Evolutionary conservation across 129 eudicot genomes (phyloP).

Genomic region (Tagetes patula): DNA sequence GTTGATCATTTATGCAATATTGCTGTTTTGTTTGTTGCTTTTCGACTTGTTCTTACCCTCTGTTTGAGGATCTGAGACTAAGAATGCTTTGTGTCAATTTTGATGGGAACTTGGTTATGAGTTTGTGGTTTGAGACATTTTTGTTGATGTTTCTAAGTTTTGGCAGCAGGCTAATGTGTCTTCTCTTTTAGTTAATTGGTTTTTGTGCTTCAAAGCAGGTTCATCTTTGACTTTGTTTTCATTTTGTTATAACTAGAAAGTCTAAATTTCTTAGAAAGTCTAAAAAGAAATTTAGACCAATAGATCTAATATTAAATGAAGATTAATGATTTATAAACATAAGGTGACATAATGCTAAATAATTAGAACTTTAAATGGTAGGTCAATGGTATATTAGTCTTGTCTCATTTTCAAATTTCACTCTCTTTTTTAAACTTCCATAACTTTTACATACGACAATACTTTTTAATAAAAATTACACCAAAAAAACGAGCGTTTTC

Average conservation of each 20-base stretch:
- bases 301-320: too few species aligned
- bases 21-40: background rate
- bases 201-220: background rate
- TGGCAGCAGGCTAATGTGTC: background rate
- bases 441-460: too few species aligned
- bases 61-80: conserved; percentile 23
- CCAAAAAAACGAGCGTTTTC: too few species aligned
- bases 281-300: too few species aligned
- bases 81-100: conserved; percentile 25
- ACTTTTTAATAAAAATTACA: too few species aligned
- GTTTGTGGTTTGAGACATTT: background rate
- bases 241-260: background rate
- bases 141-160: background rate
- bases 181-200: background rate
- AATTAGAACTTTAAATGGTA: too few species aligned
- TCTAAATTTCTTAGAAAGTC: too few species aligned
- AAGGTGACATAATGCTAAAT: too few species aligned
- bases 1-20: conserved; percentile 35
- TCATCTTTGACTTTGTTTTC: background rate
- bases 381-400: too few species aligned
- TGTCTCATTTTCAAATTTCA: too few species aligned
- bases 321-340: too few species aligned
- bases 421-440: too few species aligned
- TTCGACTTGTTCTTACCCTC: conserved; percentile 4
- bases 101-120: conserved; percentile 6